phyloP scores from a whole-genome alignment of 2,329 filamentous ascomycete species.

The Cordyceps tenuipes region DNA sequence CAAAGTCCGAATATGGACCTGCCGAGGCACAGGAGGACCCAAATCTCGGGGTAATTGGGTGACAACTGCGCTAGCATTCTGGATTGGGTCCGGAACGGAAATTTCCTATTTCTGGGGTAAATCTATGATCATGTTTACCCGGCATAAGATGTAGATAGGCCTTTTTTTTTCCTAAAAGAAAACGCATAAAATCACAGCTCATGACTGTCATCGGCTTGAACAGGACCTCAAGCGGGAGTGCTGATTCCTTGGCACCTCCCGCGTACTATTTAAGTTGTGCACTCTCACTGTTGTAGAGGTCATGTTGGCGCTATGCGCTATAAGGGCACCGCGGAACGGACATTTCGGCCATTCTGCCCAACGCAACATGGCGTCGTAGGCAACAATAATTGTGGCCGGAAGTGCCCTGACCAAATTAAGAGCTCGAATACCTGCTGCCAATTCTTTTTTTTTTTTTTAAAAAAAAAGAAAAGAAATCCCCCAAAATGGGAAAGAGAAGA shows the following conservation, averaged over 20 bases:
- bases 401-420: neutral
- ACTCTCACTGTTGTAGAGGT: too few species aligned
- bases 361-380: too few species aligned
- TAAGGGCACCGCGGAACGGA: neutral
- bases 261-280: too few species aligned
- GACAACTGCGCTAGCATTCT: neutral
- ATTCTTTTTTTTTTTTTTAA: too few species aligned
- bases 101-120: neutral
- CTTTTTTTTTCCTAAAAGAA: neutral
- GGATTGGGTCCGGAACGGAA: neutral
- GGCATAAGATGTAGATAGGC: neutral
- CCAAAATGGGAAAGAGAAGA: neutral
- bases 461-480: too few species aligned
- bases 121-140: neutral
- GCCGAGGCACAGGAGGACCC: neutral
- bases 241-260: too few species aligned
- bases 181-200: too few species aligned
- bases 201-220: too few species aligned
- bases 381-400: neutral
- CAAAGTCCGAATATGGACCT: slow-evolving; percentile 6
- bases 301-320: neutral
- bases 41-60: slow-evolving; percentile 10
- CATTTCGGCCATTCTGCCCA: slow-evolving; percentile 5
- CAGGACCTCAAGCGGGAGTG: too few species aligned
- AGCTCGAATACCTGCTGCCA: neutral